phyloP scores from a whole-genome alignment of 768 basidiomycete genomes.

The Auricularia sp. region DNA sequence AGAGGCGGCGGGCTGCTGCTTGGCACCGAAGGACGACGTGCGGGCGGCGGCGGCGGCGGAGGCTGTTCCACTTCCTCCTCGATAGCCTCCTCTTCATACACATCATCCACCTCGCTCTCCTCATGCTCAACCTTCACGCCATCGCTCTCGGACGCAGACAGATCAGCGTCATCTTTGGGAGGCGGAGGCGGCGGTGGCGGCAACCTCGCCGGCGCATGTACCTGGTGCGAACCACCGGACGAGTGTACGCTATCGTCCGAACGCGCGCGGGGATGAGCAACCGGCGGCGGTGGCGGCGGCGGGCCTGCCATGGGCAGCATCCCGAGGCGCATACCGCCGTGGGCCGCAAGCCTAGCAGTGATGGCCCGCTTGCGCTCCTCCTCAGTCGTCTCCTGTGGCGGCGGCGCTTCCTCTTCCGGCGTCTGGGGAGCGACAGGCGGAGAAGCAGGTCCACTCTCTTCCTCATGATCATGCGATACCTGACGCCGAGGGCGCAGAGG shows the following conservation, averaged over 20 bases:
- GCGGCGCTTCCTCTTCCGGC: constrained; percentile 6
- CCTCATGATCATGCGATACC: constrained; percentile 43
- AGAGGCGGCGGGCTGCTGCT: constrained; percentile 24
- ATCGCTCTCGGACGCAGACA: constrained; percentile 34
- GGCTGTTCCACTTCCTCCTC: constrained; percentile 35
- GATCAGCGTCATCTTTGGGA: constrained; percentile 44
- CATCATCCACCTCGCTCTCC: constrained; percentile 66
- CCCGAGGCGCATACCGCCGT: constrained; percentile 50
- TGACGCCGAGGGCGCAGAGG: constrained; percentile 24
- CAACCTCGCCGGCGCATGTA: constrained; percentile 12
- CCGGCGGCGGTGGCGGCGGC: constrained; percentile 15
- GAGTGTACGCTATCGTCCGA: not conserved
- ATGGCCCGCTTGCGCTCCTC: constrained; percentile 39
- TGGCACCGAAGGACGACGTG: constrained; percentile 28
- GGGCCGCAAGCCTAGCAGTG: constrained; percentile 41
- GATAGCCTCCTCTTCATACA: constrained; percentile 39
- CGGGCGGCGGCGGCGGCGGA: constrained; percentile 39
- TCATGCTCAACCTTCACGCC: constrained; percentile 59
- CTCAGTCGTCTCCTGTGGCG: constrained; percentile 21
- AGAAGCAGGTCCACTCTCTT: constrained; percentile 25
- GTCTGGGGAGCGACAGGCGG: constrained; percentile 20
- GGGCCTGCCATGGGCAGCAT: constrained; percentile 34
- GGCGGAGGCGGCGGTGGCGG: constrained; percentile 17
- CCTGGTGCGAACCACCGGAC: not conserved
- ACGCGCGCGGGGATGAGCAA: not conserved